A percentile compares a stretch with the other conserved stretches of the same genome.
phyloP scores from a whole-genome alignment of 306 rosid species.

The Vicia villosa region DNA sequence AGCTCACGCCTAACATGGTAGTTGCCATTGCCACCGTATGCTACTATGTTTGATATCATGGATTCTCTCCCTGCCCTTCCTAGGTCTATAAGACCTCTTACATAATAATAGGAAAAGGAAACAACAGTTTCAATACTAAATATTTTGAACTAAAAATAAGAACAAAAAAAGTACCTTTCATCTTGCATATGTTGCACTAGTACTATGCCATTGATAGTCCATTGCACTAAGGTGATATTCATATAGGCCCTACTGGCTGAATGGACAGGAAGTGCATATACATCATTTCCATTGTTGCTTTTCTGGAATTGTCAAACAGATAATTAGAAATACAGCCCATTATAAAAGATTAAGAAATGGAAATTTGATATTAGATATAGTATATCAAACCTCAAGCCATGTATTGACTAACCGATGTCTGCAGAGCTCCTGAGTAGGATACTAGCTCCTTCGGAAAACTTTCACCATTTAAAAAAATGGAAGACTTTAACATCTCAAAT shows the following conservation, averaged over 20 bases:
- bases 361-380: not conserved
- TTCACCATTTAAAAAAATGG: slow-evolving; percentile 54
- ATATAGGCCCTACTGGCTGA: slow-evolving; percentile 78
- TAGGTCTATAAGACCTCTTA: too few species aligned
- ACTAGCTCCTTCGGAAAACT: slow-evolving; percentile 81
- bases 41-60: not conserved
- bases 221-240: slow-evolving; percentile 79
- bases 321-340: slow-evolving; percentile 30
- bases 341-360: slow-evolving; percentile 22
- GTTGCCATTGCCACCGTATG: not conserved
- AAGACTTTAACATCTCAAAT: slow-evolving; percentile 72
- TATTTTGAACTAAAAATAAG: slow-evolving; percentile 12
- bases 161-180: slow-evolving; percentile 65
- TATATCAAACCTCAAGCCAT: slow-evolving; percentile 58
- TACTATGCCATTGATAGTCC: slow-evolving; percentile 78
- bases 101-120: slow-evolving; percentile 5
- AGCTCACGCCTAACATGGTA: not conserved
- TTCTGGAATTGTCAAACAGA: slow-evolving; percentile 55
- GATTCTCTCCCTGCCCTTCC: not conserved
- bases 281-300: slow-evolving; percentile 87
- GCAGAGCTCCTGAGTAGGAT: slow-evolving; percentile 83
- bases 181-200: slow-evolving; percentile 86
- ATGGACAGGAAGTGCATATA: slow-evolving; percentile 70
- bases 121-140: slow-evolving; percentile 3
- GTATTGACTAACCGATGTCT: slow-evolving; percentile 87